Base-by-base conservation (phyloP, 148 eudicot genomes). In the Agrostemma githago region DNA sequence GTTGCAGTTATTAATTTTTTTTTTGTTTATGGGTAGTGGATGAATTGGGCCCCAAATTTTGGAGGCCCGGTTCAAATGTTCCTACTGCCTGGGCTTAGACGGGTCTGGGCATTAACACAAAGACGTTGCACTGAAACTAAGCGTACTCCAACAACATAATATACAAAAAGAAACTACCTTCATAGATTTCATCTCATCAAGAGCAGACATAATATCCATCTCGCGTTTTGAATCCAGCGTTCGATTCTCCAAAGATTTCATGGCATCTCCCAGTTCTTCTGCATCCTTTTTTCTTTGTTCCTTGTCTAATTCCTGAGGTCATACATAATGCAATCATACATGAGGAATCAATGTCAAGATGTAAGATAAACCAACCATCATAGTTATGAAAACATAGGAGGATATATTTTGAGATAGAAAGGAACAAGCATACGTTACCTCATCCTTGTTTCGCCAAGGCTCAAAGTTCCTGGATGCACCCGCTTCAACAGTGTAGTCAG, bases 201-300 rank as follows among this genome's bases (percentile, higher is more conserved):
- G 87, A 8, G 96, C 89, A 77, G 97, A 90, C 76, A 96, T 87
- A 71, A 92, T 90, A 70, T 96, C 97, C 99, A 96, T 96, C 73
- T 96, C 99, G 51, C 90, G 79, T 83, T 96, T 96, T 5, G 96
- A 90, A 60, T 96, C 99, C 77, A 83, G 68, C 0, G 99, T 90
- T 76, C 99, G 81, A 77, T 96, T 96, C 82, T 96, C 99, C 83
- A 96, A 77, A 26, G 99, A 90, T 71, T 96, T 96, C 99, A 96
- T 92, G 5, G 96, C 96, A 84, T 96, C 99, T 26, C 99, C 99
- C 90, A 89, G 79, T 86, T 96, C 99, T 79, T 96, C 99, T 34
- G 87, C 84, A 40, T 85, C 92, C 77, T 96, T 81, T 85, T 89
- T 92, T 74, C 70, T 78, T 39, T 84, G 80, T 78, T 92, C 92